phyloP scores from a whole-genome alignment of 73 alveolate genomes.

The Uronychia binucleata region DNA sequence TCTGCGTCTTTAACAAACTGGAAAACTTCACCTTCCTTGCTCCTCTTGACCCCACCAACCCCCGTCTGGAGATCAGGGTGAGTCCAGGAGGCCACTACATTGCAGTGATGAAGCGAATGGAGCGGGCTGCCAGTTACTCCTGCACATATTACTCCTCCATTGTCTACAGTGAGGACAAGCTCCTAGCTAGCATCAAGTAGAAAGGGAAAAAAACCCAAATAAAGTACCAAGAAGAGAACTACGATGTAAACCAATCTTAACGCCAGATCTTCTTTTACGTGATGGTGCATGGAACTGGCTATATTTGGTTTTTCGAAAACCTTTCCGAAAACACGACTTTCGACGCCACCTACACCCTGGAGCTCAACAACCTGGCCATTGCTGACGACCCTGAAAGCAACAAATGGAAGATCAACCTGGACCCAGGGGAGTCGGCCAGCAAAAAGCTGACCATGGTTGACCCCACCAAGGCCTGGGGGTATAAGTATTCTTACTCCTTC shows the following conservation, averaged over 20 bases:
- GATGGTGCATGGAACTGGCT: conserved; percentile 51
- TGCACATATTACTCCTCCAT: conserved; percentile 47
- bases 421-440: conserved; percentile 25
- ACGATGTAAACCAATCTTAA: conserved; percentile 7
- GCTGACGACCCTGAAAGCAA: conserved; percentile 1
- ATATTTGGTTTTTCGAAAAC: conserved; percentile 52
- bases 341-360: conserved; percentile 34
- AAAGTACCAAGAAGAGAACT: conserved; percentile 41
- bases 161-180: conserved; percentile 25
- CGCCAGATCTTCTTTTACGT: conserved; percentile 39
- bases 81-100: conserved; percentile 22
- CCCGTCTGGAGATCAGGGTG: neutral
- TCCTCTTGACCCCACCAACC: conserved; percentile 18
- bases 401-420: conserved; percentile 3
- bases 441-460: conserved; percentile 35
- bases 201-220: conserved; percentile 48
- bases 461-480: conserved; percentile 45
- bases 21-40: conserved; percentile 46
- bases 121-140: conserved; percentile 35
- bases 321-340: conserved; percentile 3
- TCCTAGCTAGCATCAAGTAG: conserved; percentile 6
- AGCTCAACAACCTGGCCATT: conserved; percentile 20
- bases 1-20: conserved; percentile 23
- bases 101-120: conserved; percentile 34
- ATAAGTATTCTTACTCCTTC: conserved; percentile 15